phyloP scores from a whole-genome alignment of 768 basidiomycete species.

The Lentinula detonsa region DNA sequence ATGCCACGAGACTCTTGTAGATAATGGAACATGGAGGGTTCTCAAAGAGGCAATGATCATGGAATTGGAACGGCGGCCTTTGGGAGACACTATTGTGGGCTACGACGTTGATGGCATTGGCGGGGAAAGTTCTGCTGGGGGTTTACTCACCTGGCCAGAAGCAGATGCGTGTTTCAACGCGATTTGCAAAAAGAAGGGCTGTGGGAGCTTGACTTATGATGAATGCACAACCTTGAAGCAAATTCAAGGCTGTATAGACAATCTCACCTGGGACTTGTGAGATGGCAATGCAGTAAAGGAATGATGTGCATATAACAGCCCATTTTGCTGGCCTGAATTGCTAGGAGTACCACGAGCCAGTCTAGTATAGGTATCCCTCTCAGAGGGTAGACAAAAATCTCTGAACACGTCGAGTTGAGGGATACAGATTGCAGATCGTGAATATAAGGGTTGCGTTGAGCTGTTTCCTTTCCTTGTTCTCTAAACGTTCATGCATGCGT shows the following conservation, averaged over 20 bases:
- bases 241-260: slow-evolving; percentile 50
- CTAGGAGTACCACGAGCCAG: no score
- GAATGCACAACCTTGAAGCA: slow-evolving; percentile 49
- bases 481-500: no score
- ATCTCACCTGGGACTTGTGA: slow-evolving; percentile 37
- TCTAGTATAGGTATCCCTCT: no score
- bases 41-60: slow-evolving; percentile 49
- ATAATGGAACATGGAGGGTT: slow-evolving; percentile 58
- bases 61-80: slow-evolving; percentile 56
- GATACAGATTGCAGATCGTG: no score
- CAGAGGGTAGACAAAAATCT: no score
- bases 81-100: slow-evolving; percentile 38
- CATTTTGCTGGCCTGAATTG: no score
- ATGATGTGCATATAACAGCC: neutral
- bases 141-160: slow-evolving; percentile 50
- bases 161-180: slow-evolving; percentile 60
- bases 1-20: slow-evolving; percentile 45
- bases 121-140: slow-evolving; percentile 25
- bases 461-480: no score
- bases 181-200: slow-evolving; percentile 42
- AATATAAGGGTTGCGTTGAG: no score
- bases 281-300: neutral
- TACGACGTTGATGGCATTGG: slow-evolving; percentile 6
- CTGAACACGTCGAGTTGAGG: no score
- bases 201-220: slow-evolving; percentile 55